Percentiles rank a stretch among this genome's conserved stretches.
Conservation (phyloP, 2,329 filamentous ascomycete genomes). For the Chalara sp. region DNA sequence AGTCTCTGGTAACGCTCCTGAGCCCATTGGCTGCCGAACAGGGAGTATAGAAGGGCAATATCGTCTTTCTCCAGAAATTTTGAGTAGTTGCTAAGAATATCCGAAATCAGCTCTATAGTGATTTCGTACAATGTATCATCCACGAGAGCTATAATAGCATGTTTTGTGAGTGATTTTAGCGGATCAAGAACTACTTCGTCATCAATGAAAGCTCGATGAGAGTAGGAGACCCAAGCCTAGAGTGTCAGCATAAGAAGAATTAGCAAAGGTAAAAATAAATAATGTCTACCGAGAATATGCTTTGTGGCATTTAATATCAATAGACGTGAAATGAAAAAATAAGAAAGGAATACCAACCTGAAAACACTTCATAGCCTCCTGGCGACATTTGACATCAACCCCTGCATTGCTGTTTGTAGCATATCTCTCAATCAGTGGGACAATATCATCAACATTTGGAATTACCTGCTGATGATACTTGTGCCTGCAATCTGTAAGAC, state of each 20-base stretch:
- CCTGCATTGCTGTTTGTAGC: slow-evolving; percentile 34
- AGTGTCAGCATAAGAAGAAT: slow-evolving; percentile 6
- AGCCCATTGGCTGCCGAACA: slow-evolving; percentile 57
- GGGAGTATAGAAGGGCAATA: slow-evolving; percentile 46
- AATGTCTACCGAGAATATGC: background rate
- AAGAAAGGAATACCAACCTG: slow-evolving; percentile 38
- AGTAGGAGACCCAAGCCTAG: slow-evolving; percentile 69
- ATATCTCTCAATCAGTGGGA: slow-evolving; percentile 37
- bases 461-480: slow-evolving; percentile 45
- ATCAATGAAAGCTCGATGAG: slow-evolving; percentile 54
- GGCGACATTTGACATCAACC: slow-evolving; percentile 36
- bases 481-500: slow-evolving; percentile 21
- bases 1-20: slow-evolving; percentile 47
- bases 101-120: slow-evolving; percentile 57
- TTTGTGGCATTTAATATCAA: background rate
- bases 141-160: slow-evolving; percentile 54
- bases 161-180: slow-evolving; percentile 52
- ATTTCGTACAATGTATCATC: slow-evolving; percentile 51
- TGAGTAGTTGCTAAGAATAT: slow-evolving; percentile 58
- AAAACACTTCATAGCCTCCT: slow-evolving; percentile 53
- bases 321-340: background rate
- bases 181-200: slow-evolving; percentile 50
- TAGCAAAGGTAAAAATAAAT: no score
- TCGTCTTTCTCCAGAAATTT: slow-evolving; percentile 54
- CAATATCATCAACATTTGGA: slow-evolving; percentile 43